Evolutionary conservation across 2,329 filamentous ascomycete genomes (phyloP).

Genomic region (Venturia pyrina): DNA sequence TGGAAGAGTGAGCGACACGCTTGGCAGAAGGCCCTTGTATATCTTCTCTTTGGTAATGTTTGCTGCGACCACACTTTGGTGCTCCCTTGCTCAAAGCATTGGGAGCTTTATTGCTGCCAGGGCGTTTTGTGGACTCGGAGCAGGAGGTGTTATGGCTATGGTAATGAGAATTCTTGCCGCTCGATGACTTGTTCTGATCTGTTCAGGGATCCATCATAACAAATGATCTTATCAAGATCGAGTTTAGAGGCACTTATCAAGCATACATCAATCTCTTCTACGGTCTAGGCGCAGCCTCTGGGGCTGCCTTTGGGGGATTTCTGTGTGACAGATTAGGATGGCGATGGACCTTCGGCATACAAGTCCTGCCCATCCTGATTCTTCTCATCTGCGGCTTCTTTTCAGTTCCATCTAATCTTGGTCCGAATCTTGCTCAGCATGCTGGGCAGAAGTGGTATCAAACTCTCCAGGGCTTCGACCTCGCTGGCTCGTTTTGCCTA

Average conservation of each 20-base stretch:
- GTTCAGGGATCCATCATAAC: constrained; percentile 49
- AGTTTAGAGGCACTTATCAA: constrained; percentile 63
- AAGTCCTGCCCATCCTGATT: constrained; percentile 39
- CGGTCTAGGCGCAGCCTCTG: constrained; percentile 42
- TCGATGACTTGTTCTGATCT: neutral
- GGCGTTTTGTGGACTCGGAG: constrained; percentile 62
- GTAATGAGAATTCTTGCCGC: neutral
- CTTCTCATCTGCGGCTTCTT: constrained; percentile 33
- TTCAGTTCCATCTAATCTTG: constrained; percentile 35
- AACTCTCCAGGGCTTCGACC: constrained; percentile 39
- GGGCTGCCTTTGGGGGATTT: constrained; percentile 59
- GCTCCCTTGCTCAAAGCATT: constrained; percentile 56
- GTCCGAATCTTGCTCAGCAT: constrained; percentile 32
- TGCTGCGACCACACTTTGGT: constrained; percentile 55
- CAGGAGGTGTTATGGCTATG: constrained; percentile 43
- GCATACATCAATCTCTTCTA: constrained; percentile 59
- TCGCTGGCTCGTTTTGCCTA: constrained; percentile 38
- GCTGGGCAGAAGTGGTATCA: constrained; percentile 32
- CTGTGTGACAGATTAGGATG: constrained; percentile 63
- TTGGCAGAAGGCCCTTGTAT: constrained; percentile 60
- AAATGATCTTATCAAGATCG: constrained; percentile 64
- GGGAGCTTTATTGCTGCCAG: constrained; percentile 60
- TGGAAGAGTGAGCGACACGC: constrained; percentile 62
- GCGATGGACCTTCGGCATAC: constrained; percentile 56
- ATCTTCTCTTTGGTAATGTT: constrained; percentile 55